Base-by-base conservation (phyloP, 352 stramenopile genomes). In the Phytophthora citricola region DNA sequence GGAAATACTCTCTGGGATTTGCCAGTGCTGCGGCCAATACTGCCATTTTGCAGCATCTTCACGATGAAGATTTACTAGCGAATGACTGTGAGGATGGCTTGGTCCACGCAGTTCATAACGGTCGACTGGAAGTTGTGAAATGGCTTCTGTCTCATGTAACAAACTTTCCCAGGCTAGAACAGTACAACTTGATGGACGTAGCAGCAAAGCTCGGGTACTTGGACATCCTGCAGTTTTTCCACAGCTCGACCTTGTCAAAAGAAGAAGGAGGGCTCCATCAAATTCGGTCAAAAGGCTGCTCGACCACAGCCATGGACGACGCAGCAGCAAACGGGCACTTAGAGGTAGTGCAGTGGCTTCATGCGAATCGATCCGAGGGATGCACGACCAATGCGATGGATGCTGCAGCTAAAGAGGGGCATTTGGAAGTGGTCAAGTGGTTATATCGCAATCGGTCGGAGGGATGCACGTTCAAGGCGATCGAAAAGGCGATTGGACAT, bases 371-470 rank as follows among this genome's bases (percentile, higher is more conserved):
- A 8, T 29, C 8, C 6, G 41, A 9, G 7, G 55, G 55, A 17
- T 56, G 43, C 26, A 55, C 56, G 3, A 44, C 4, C 5, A 26
- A 2, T 32, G 32, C 56, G 9, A 63, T 63, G 56, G 45, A 63
- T 12, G 4, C 17, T 1, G 44, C 56, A 22, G 56, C 45, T n/a
- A 15, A 7, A 2, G 39, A 49, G 20, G 56, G 32, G 1, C 45
- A 49, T n/a, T 34, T 56, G 24, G n/a, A 49, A 7, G 24, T 26
- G 15, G 5, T 63, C 15, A 41, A 48, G 26, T 63, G 56, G 56
- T 7, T 57, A 9, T 11, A 14, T 17, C 12, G 22, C 17, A 46
- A 63, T 32, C 55, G 43, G 5, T 47, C 22, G 7, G 43, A 55
- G 40, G 14, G 45, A 1, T 56, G 56, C 17, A 63, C 56, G 5